phyloP scores from a whole-genome alignment of 192 early-diverging fungal genomes.

The Coemansia sp. region DNA sequence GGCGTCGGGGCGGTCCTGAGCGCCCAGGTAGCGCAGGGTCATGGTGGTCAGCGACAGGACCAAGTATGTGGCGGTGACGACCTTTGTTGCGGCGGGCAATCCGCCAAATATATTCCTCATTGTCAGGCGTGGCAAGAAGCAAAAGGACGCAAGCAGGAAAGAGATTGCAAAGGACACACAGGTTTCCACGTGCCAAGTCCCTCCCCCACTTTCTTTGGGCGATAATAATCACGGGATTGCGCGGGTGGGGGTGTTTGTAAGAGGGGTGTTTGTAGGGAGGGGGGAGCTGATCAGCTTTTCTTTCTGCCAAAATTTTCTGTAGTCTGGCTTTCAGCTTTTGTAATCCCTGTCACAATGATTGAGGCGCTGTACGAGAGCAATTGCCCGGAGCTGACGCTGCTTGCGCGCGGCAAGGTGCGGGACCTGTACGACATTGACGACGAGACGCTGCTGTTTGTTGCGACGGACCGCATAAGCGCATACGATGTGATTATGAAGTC shows the following conservation, averaged over 20 bases:
- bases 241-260: too few relatives aligned
- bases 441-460: conserved; percentile 85
- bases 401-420: conserved; percentile 93
- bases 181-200: too few relatives aligned
- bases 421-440: conserved; percentile 95
- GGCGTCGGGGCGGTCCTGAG: not conserved
- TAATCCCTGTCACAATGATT: conserved; percentile 19
- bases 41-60: conserved; percentile 17
- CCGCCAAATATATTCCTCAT: conserved; percentile 28
- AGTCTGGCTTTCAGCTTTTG: too few relatives aligned
- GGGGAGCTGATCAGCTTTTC: too few relatives aligned
- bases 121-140: not conserved
- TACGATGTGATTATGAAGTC: conserved; percentile 99
- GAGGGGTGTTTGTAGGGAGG: too few relatives aligned
- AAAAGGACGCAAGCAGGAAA: too few relatives aligned
- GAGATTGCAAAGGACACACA: not conserved
- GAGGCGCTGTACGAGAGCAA: conserved; percentile 58
- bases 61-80: conserved; percentile 1
- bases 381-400: conserved; percentile 88
- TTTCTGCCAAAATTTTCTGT: not conserved
- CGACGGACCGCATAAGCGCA: conserved; percentile 95
- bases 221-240: too few relatives aligned
- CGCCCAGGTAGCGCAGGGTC: conserved; percentile 4
- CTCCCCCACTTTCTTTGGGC: too few relatives aligned
- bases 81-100: conserved; percentile 37